Conservation (phyloP, 2,329 filamentous ascomycete species). For the Beauveria sp. region DNA sequence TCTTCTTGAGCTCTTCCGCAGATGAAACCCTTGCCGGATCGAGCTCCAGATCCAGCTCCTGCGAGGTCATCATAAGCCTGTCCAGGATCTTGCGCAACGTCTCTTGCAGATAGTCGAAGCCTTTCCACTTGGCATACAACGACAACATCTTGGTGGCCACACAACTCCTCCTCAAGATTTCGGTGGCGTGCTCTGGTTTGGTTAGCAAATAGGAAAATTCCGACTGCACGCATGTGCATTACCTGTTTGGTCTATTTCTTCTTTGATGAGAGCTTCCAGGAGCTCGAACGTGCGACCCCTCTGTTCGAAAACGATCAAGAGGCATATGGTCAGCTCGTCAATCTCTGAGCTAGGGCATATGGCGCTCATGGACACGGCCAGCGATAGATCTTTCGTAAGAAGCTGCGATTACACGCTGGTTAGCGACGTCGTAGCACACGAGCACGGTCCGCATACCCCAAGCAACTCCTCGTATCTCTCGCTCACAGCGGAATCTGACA, state of each 20-base stretch:
- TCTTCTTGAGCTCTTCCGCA: constrained; percentile 56
- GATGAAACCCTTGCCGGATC: constrained; percentile 55
- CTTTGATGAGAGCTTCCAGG: constrained; percentile 58
- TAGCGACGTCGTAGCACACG: constrained; percentile 7
- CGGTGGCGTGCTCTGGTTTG: constrained; percentile 53
- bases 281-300: constrained; percentile 55
- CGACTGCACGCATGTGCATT: background rate
- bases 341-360: constrained; percentile 61
- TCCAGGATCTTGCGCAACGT: constrained; percentile 62
- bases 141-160: constrained; percentile 68
- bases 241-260: constrained; percentile 62
- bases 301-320: constrained; percentile 63
- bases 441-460: constrained; percentile 33
- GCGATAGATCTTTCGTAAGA: constrained; percentile 53
- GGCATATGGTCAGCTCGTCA: constrained; percentile 59
- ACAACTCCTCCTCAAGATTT: constrained; percentile 59
- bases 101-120: constrained; percentile 51
- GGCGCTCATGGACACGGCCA: constrained; percentile 56
- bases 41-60: constrained; percentile 60
- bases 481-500: constrained; percentile 59
- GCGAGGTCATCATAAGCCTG: constrained; percentile 56
- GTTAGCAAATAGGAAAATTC: constrained; percentile 12
- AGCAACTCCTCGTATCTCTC: constrained; percentile 62
- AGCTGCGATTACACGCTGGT: constrained; percentile 30
- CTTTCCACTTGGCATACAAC: constrained; percentile 66